Evolutionary conservation across 1,284 basidiomycete genomes (phyloP).

Genomic region (Pyrrhoderma noxium): DNA sequence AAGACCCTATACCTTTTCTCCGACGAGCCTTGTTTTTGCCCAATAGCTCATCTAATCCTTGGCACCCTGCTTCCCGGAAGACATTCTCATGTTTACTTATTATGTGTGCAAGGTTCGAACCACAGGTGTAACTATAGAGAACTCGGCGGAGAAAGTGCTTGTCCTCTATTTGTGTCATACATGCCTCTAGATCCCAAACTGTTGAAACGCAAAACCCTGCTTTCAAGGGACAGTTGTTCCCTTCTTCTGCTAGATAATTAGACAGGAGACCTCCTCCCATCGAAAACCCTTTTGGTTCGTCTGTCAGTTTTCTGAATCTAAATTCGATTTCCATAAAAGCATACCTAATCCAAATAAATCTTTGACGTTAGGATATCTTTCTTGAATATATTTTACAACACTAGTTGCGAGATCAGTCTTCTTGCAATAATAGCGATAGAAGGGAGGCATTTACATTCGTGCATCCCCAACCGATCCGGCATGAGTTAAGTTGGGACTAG

Average conservation of each 20-base stretch:
- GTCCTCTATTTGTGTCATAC: neutral
- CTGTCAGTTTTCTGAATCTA: neutral
- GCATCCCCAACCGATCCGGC: slow-evolving; percentile 4
- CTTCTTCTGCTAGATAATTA: slow-evolving; percentile 10
- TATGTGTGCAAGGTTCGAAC: slow-evolving; percentile 1
- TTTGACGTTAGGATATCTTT: slow-evolving; percentile 2
- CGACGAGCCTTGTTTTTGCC: no score
- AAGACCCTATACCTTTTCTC: neutral
- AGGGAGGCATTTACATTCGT: slow-evolving; percentile 1
- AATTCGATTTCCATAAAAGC: neutral
- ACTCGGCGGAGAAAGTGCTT: neutral
- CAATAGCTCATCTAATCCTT: slow-evolving; percentile 3
- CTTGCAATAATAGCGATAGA: neutral
- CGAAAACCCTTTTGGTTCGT: slow-evolving; percentile 3
- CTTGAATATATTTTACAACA: slow-evolving; percentile 1
- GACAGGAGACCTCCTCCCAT: slow-evolving; percentile 12
- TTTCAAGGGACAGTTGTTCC: slow-evolving; percentile 1
- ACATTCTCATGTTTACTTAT: slow-evolving; percentile 2
- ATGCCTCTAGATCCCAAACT: slow-evolving; percentile 9
- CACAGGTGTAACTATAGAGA: slow-evolving; percentile 4
- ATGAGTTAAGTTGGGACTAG: slow-evolving; percentile 5
- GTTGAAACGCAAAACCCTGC: slow-evolving; percentile 11
- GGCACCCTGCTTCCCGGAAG: slow-evolving; percentile 3
- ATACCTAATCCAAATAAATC: slow-evolving; percentile 7
- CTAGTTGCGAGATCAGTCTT: neutral